These are phyloP conservation scores for Paecilomyces sp. DNA, from an alignment of 2,329 filamentous ascomycete species.

Conservation along the genomic window DNA sequence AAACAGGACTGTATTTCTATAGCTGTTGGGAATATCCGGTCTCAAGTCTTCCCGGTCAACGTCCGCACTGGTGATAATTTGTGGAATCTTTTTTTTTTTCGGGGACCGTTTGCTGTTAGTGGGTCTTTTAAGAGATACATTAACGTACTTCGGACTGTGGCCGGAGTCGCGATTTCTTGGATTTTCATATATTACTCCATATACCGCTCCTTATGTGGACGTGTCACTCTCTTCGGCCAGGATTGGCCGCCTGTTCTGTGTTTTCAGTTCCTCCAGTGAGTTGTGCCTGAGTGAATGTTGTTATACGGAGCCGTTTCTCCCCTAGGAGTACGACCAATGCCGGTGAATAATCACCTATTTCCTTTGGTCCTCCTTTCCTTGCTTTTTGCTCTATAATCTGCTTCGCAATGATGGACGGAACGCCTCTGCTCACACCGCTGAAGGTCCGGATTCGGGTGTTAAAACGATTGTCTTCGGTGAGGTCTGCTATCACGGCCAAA, in stretches of 20 bases:
- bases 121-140: not conserved
- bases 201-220: not conserved
- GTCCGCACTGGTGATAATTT: not conserved
- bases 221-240: not conserved
- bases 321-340: not conserved
- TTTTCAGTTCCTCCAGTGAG: not conserved
- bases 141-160: not conserved
- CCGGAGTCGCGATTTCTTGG: not conserved
- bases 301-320: not conserved
- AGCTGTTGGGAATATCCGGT: not conserved
- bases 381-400: not conserved
- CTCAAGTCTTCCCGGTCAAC: not conserved
- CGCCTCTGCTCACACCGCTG: not conserved
- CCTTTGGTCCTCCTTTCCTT: not conserved
- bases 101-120: not conserved
- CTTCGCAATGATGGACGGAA: not conserved
- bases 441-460: not conserved
- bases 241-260: not conserved
- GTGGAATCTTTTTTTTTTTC: not conserved
- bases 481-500: not conserved
- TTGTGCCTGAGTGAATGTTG: not conserved
- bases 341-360: not conserved
- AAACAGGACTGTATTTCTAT: not conserved
- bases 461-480: not conserved
- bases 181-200: not conserved